phyloP scores from a whole-genome alignment of 768 basidiomycete species.

The Neoboletus magnificus region DNA sequence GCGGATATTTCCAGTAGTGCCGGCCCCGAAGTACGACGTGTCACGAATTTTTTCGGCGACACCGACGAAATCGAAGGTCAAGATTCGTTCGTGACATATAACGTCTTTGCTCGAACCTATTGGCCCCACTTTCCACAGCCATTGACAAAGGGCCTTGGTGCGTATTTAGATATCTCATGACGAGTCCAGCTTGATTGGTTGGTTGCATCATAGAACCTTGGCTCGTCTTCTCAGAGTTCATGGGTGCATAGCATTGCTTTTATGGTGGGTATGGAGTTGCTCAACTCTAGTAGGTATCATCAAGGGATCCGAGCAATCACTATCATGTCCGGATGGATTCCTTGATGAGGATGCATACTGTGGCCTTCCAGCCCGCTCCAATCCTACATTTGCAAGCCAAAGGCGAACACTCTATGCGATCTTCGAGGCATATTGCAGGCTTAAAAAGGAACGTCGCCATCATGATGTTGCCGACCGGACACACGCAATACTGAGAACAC shows the following conservation, averaged over 20 bases:
- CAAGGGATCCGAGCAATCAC: conserved; percentile 60
- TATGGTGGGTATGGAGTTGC: neutral
- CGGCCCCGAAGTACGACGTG: neutral
- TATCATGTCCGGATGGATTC: conserved; percentile 34
- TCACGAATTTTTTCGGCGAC: conserved; percentile 14
- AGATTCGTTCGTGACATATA: conserved; percentile 41
- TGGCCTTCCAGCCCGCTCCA: too few species aligned
- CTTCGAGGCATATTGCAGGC: conserved; percentile 45
- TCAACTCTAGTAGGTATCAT: conserved; percentile 45
- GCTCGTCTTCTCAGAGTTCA: conserved; percentile 61
- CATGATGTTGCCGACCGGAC: conserved; percentile 63
- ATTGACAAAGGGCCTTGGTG: conserved; percentile 53
- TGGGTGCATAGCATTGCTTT: conserved; percentile 40
- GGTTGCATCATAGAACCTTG: conserved; percentile 45
- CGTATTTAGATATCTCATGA: conserved; percentile 1
- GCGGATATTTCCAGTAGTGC: conserved; percentile 16
- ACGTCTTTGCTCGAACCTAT: conserved; percentile 47
- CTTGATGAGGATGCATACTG: conserved; percentile 47
- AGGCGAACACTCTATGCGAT: too few species aligned
- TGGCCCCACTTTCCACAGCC: conserved; percentile 58
- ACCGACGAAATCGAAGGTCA: conserved; percentile 13
- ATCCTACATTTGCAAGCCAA: too few species aligned
- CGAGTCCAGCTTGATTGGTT: neutral
- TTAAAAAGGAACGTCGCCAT: conserved; percentile 41
- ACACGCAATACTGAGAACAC: too few species aligned